Evolutionary conservation across 2,329 filamentous ascomycete species (phyloP).

Genomic region (Colletotrichum liriopes): DNA sequence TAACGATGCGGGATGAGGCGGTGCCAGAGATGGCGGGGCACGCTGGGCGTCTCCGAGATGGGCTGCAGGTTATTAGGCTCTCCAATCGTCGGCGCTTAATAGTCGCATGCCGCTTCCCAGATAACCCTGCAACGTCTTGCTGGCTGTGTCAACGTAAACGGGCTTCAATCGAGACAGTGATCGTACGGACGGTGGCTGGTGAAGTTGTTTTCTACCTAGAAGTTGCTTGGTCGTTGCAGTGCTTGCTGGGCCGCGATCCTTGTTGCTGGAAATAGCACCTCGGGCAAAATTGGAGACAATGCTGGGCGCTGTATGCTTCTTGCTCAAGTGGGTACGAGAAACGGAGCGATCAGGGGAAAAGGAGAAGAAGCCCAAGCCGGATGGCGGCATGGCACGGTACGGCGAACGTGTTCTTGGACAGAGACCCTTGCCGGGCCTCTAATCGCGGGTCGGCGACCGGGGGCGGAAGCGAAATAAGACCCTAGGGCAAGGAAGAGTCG

Average conservation of each 20-base stretch:
- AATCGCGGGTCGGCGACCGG: constrained; percentile 5
- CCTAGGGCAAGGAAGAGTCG: background rate
- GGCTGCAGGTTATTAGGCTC: constrained; percentile 2
- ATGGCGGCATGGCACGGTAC: constrained; percentile 15
- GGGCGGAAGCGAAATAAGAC: constrained; percentile 12
- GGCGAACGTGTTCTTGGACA: constrained; percentile 2
- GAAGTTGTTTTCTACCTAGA: background rate
- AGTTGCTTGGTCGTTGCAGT: background rate
- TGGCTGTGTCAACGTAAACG: constrained; percentile 13
- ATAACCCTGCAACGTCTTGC: constrained; percentile 25
- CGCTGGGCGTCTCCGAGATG: constrained; percentile 11
- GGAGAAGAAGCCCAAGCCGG: constrained; percentile 22
- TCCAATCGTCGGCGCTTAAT: constrained; percentile 9
- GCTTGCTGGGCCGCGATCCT: constrained; percentile 13
- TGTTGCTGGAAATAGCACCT: constrained; percentile 28
- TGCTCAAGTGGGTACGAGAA: constrained; percentile 9
- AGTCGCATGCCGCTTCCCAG: background rate
- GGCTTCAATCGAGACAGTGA: background rate
- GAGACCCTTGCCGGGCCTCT: constrained; percentile 6
- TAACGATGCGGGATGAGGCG: constrained; percentile 25
- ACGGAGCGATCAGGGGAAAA: background rate
- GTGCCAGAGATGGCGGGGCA: constrained; percentile 30
- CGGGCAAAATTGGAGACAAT: constrained; percentile 33
- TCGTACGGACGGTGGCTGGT: constrained; percentile 10
- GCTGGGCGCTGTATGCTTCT: background rate